Conservation (phyloP, 2,329 filamentous ascomycete genomes). For the Reticulascus tulasneorum region DNA sequence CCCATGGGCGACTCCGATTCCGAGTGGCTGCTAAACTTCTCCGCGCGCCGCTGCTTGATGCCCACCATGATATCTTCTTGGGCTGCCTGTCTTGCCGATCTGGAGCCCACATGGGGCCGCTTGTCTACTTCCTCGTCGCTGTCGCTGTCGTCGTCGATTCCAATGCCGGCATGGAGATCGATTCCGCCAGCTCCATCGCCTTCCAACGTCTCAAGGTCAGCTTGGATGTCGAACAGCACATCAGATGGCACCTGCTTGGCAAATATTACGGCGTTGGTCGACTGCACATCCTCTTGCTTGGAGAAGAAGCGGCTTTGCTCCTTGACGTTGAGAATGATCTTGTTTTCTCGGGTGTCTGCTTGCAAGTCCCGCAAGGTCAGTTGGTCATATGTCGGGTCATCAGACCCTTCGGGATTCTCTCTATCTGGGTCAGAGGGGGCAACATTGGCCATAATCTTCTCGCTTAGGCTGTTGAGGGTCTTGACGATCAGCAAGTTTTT, state of each 20-base stretch:
- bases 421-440: conserved; percentile 68
- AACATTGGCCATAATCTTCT: conserved; percentile 89
- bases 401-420: conserved; percentile 59
- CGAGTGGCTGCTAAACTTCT: conserved; percentile 49
- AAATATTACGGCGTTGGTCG: conserved; percentile 50
- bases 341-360: conserved; percentile 67
- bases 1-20: conserved; percentile 11
- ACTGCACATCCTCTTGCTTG: conserved; percentile 45
- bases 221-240: conserved; percentile 61
- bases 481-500: conserved; percentile 83
- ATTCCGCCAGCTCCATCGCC: conserved; percentile 46
- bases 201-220: conserved; percentile 54
- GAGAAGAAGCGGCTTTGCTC: conserved; percentile 84
- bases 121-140: conserved; percentile 60
- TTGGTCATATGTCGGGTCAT: conserved; percentile 70
- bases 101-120: conserved; percentile 62
- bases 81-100: conserved; percentile 59
- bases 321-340: conserved; percentile 80
- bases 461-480: conserved; percentile 83
- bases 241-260: conserved; percentile 65
- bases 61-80: conserved; percentile 64
- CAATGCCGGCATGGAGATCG: conserved; percentile 61
- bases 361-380: conserved; percentile 77
- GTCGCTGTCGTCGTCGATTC: conserved; percentile 67
- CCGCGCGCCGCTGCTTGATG: conserved; percentile 56